Evolutionary conservation across 108 stramenopile species (phyloP).

Genomic region (Nitzschia sp.): DNA sequence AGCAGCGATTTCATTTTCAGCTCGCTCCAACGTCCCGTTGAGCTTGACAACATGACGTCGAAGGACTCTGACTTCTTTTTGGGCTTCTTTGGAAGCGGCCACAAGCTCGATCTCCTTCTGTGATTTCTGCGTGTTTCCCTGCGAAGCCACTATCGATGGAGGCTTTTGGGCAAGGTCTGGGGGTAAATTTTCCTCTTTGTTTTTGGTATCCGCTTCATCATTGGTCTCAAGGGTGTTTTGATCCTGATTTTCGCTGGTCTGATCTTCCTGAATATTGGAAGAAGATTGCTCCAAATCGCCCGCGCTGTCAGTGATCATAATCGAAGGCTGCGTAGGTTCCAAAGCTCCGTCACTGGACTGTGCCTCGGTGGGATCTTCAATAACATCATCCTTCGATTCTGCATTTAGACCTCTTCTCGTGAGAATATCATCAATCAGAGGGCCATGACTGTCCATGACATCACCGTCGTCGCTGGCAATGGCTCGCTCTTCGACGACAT

Average conservation of each 20-base stretch:
- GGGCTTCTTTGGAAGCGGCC: slow-evolving; percentile 28
- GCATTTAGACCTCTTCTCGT: slow-evolving; percentile 49
- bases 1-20: slow-evolving; percentile 78
- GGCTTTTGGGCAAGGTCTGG: background rate
- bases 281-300: too few relatives aligned
- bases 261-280: background rate
- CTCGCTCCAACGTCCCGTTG: slow-evolving; percentile 68
- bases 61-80: slow-evolving; percentile 68
- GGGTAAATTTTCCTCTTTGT: background rate
- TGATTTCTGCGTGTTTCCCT: background rate
- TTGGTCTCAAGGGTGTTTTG: background rate
- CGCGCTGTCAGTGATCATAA: background rate
- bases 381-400: slow-evolving; percentile 23
- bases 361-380: background rate
- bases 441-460: background rate
- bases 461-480: slow-evolving; percentile 22
- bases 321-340: background rate
- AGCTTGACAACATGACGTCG: slow-evolving; percentile 78
- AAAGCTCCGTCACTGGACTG: background rate
- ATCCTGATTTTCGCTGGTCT: background rate
- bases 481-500: slow-evolving; percentile 54
- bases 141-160: background rate
- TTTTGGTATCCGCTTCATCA: background rate
- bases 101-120: slow-evolving; percentile 26
- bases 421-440: slow-evolving; percentile 43